These are phyloP conservation scores for Rhizopus delemar DNA, from an alignment of 371 early-diverging fungal species.

Conservation along the genomic window DNA sequence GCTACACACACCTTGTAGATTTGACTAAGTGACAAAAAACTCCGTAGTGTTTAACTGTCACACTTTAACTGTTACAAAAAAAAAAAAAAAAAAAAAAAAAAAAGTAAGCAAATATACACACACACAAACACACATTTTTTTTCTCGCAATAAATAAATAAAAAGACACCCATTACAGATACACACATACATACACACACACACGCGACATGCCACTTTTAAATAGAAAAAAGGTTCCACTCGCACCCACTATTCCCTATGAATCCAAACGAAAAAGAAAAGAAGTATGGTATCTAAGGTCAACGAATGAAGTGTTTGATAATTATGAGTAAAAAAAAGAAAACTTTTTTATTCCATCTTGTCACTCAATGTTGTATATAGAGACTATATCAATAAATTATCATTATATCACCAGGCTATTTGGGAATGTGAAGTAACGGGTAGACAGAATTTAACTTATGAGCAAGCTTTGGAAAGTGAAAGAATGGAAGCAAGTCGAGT, in stretches of 20 bases:
- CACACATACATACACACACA: background rate
- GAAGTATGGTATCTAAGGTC: slow-evolving; percentile 79
- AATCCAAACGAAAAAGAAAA: slow-evolving; percentile 42
- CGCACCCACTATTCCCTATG: slow-evolving; percentile 35
- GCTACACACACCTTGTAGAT: too few relatives aligned
- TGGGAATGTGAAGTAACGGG: slow-evolving; percentile 84
- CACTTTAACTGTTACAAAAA: background rate
- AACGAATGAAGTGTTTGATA: slow-evolving; percentile 84
- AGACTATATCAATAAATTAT: slow-evolving; percentile 70
- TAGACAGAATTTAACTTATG: slow-evolving; percentile 72
- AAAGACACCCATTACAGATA: background rate
- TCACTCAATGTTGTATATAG: slow-evolving; percentile 34
- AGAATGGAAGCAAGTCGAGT: slow-evolving; percentile 49
- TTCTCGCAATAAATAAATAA: background rate
- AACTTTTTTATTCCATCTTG: background rate
- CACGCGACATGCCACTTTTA: slow-evolving; percentile 39
- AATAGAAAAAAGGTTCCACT: slow-evolving; percentile 42
- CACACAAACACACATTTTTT: background rate
- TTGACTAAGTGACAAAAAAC: too few relatives aligned
- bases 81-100: background rate
- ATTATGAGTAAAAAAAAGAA: slow-evolving; percentile 68
- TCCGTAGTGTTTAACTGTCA: background rate
- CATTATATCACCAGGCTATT: slow-evolving; percentile 69
- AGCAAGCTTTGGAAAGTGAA: slow-evolving; percentile 86
- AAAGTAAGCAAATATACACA: too few relatives aligned